phyloP scores from a whole-genome alignment of 495 filamentous ascomycete species.

The Hypoxylon fuscum region DNA sequence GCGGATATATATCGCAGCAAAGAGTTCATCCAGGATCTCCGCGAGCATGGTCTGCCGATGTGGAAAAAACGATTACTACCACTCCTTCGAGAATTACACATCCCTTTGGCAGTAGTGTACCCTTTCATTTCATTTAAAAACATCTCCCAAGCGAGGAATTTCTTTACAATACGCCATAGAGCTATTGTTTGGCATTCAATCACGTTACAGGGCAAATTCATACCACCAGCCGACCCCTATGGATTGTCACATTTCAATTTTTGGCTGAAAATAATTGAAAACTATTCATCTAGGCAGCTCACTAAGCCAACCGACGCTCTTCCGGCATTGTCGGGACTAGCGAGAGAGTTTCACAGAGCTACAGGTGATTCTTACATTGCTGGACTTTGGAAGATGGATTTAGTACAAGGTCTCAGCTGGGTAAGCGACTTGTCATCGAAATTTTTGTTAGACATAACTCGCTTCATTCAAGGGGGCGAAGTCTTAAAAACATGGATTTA shows the following conservation, averaged over 20 bases:
- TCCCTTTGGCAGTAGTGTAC: slow-evolving; percentile 4
- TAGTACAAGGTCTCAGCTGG: slow-evolving; percentile 27
- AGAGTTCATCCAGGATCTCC: slow-evolving; percentile 37
- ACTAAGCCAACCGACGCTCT: slow-evolving; percentile 32
- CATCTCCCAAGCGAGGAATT: slow-evolving; percentile 1
- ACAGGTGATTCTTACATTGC: slow-evolving; percentile 38
- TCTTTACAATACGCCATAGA: slow-evolving; percentile 13
- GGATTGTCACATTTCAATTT: slow-evolving; percentile 37
- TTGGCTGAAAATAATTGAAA: slow-evolving; percentile 35
- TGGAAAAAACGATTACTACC: slow-evolving; percentile 22
- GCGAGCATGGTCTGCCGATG: slow-evolving; percentile 6
- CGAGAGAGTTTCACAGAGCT: slow-evolving; percentile 33
- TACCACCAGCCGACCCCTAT: slow-evolving; percentile 17
- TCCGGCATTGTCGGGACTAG: slow-evolving; percentile 38
- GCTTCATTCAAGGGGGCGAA: no score
- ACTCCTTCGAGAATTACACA: slow-evolving; percentile 13
- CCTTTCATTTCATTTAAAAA: slow-evolving; percentile 11
- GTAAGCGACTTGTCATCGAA: no score
- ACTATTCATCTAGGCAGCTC: slow-evolving; percentile 36
- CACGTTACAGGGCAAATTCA: slow-evolving; percentile 17
- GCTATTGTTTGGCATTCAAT: slow-evolving; percentile 17
- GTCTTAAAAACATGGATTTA: no score
- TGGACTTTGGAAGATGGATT: slow-evolving; percentile 37
- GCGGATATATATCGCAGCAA: slow-evolving; percentile 39
- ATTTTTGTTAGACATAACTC: no score